These are phyloP conservation scores for Aspergillus sp. DNA, from an alignment of 2,329 filamentous ascomycete species.

Conservation along the genomic window DNA sequence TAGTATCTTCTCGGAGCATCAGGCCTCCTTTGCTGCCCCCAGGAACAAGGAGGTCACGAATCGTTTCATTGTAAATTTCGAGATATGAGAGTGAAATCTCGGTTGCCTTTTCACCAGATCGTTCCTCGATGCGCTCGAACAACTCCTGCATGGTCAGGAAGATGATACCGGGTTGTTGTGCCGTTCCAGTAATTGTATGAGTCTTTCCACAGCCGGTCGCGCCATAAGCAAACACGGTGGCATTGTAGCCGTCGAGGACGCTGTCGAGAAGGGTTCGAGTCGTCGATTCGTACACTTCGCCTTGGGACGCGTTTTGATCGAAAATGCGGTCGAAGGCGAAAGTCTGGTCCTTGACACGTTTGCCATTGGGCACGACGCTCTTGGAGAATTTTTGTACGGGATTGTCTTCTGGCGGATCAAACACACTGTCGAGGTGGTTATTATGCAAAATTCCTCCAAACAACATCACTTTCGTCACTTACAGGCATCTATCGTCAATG, in stretches of 20 bases:
- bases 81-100: slow-evolving; percentile 92
- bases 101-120: slow-evolving; percentile 80
- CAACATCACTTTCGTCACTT: slow-evolving; percentile 40
- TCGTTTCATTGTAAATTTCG: slow-evolving; percentile 99
- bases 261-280: slow-evolving; percentile 88
- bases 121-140: slow-evolving; percentile 91
- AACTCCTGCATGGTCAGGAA: slow-evolving; percentile 99
- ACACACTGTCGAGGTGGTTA: slow-evolving; percentile 62
- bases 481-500: slow-evolving; percentile 94
- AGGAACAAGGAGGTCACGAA: slow-evolving; percentile 88
- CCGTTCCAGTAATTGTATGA: slow-evolving; percentile 91
- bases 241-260: slow-evolving; percentile 96
- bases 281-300: slow-evolving; percentile 92
- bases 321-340: slow-evolving; percentile 97
- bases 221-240: slow-evolving; percentile 96
- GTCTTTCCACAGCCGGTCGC: slow-evolving; percentile 98
- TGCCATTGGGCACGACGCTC: slow-evolving; percentile 77
- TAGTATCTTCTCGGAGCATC: slow-evolving; percentile 91
- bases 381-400: slow-evolving; percentile 84
- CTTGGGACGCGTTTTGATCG: slow-evolving; percentile 89
- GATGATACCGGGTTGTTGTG: slow-evolving; percentile 93
- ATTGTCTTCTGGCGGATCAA: slow-evolving; percentile 94
- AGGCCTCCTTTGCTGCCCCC: slow-evolving; percentile 78
- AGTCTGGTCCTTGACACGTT: slow-evolving; percentile 94
- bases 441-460: too few relatives aligned